These are phyloP conservation scores for Podila clonocystis DNA, from an alignment of 192 early-diverging fungal genomes.

Conservation along the genomic window DNA sequence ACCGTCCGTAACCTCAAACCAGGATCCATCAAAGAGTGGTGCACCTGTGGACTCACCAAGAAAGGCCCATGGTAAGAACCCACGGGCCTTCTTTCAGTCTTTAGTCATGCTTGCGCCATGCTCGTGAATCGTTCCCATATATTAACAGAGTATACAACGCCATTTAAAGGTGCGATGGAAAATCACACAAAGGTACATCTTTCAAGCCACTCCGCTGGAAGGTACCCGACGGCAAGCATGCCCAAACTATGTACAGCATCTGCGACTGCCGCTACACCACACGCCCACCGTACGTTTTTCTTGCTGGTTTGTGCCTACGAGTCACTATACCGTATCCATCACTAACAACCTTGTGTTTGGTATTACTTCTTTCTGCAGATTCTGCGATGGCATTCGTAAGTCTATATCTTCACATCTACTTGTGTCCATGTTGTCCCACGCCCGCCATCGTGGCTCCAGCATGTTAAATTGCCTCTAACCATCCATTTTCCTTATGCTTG, in stretches of 20 bases:
- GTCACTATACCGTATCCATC: no score
- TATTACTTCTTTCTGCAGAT: neutral
- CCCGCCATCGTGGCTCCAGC: no score
- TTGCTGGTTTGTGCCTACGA: neutral
- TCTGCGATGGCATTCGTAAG: slow-evolving; percentile 50
- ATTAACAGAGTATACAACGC: no score
- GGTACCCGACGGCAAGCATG: slow-evolving; percentile 30
- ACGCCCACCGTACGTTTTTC: slow-evolving; percentile 24
- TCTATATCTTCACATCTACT: neutral
- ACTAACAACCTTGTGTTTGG: no score
- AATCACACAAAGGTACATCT: slow-evolving; percentile 45
- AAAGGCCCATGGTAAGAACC: slow-evolving; percentile 41
- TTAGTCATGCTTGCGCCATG: neutral
- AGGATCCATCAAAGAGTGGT: slow-evolving; percentile 50
- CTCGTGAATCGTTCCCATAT: no score
- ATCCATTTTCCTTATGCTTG: no score
- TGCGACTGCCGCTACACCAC: slow-evolving; percentile 49
- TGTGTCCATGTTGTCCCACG: no score
- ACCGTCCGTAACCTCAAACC: slow-evolving; percentile 40
- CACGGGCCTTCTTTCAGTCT: neutral
- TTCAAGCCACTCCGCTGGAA: slow-evolving; percentile 44
- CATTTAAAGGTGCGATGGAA: slow-evolving; percentile 38
- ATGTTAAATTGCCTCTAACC: no score
- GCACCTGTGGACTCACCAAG: slow-evolving; percentile 47
- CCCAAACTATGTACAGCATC: slow-evolving; percentile 44